These are phyloP conservation scores for Plasmodium billcollinsi DNA, from an alignment of 169 alveolate species.

Conservation along the genomic window DNA sequence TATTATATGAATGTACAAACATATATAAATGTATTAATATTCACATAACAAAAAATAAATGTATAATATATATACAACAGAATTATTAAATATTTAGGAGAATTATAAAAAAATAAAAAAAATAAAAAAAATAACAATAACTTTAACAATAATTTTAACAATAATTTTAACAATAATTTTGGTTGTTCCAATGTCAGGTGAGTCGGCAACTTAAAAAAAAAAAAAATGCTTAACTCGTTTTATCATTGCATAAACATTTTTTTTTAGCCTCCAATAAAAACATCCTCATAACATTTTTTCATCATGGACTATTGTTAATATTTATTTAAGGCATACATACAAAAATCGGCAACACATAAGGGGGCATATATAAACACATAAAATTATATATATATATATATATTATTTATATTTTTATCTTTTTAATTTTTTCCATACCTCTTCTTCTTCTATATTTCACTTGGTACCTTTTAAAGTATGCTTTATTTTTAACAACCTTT, in stretches of 20 bases:
- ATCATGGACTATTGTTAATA: constrained; percentile 23
- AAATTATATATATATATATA: too few relatives aligned
- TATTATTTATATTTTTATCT: too few relatives aligned
- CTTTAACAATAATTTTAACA: neutral
- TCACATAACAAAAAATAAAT: too few relatives aligned
- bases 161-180: neutral
- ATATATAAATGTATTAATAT: too few relatives aligned
- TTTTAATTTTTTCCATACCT: constrained; percentile 79
- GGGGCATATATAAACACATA: neutral
- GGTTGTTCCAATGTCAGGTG: constrained; percentile 72
- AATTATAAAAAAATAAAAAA: neutral
- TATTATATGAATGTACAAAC: too few relatives aligned
- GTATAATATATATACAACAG: too few relatives aligned
- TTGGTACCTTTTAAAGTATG: constrained; percentile 99
- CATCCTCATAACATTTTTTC: constrained; percentile 23
- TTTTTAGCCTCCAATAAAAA: constrained; percentile 69
- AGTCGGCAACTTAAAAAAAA: constrained; percentile 17
- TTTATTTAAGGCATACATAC: constrained; percentile 56
- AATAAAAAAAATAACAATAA: neutral
- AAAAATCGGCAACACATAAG: neutral
- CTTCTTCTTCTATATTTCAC: constrained; percentile 99
- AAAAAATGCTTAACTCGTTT: constrained; percentile 61
- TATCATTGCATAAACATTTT: constrained; percentile 44
- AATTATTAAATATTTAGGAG: neutral
- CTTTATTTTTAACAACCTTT: constrained; percentile 97